Evolutionary conservation across 768 basidiomycete species (phyloP).

Genomic region (Pisolithus albus): DNA sequence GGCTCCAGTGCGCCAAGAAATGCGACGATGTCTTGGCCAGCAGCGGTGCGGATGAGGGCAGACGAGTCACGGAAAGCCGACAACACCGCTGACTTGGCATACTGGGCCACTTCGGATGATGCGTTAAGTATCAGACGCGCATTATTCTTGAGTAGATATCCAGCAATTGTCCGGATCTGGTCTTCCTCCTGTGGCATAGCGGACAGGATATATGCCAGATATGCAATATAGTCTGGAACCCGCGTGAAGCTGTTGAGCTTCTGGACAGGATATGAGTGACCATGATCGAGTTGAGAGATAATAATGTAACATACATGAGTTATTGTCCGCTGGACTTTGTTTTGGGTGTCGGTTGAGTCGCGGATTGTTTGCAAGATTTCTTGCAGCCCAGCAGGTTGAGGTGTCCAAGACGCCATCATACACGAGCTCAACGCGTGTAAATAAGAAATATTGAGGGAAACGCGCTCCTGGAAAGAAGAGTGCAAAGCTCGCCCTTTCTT

Average conservation of each 20-base stretch:
- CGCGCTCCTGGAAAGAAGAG: conserved; percentile 26
- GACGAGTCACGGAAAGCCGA: conserved; percentile 76
- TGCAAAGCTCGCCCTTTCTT: conserved; percentile 10
- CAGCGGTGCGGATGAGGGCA: conserved; percentile 88
- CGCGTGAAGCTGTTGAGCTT: conserved; percentile 85
- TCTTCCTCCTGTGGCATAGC: conserved; percentile 78
- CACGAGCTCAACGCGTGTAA: conserved; percentile 24
- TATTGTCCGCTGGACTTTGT: conserved; percentile 68
- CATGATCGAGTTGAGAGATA: conserved; percentile 12
- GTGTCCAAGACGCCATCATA: conserved; percentile 71
- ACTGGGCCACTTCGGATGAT: conserved; percentile 58
- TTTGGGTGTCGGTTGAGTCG: conserved; percentile 78
- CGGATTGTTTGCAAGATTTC: conserved; percentile 90
- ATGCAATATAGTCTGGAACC: conserved; percentile 90
- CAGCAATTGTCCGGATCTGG: conserved; percentile 91
- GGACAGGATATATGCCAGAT: conserved; percentile 90
- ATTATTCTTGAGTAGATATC: conserved; percentile 96
- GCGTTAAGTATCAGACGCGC: conserved; percentile 68
- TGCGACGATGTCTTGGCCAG: conserved; percentile 86
- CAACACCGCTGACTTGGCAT: conserved; percentile 70
- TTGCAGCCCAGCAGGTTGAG: conserved; percentile 78
- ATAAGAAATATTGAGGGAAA: conserved; percentile 12
- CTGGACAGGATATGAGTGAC: conserved; percentile 33
- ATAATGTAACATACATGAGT: conserved; percentile 56
- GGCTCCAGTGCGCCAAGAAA: conserved; percentile 86